Evolutionary conservation across 768 basidiomycete species (phyloP).

Genomic region (Termitomyces sp.): DNA sequence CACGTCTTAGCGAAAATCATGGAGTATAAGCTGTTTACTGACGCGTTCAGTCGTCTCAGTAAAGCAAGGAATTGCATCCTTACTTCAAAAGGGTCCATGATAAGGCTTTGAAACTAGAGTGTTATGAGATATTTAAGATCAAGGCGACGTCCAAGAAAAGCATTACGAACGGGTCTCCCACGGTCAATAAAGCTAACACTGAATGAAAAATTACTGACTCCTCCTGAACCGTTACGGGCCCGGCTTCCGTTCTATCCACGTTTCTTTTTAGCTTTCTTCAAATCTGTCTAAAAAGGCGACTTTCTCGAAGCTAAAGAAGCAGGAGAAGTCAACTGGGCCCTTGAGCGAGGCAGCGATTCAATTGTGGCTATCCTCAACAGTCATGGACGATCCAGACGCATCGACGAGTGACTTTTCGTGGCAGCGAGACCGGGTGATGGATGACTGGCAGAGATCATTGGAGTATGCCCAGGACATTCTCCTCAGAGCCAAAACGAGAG

Average conservation of each 20-base stretch:
- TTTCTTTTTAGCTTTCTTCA: slow-evolving; percentile 14
- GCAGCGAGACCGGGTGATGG: slow-evolving; percentile 48
- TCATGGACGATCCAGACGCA: slow-evolving; percentile 26
- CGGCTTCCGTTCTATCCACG: background rate
- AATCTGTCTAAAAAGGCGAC: slow-evolving; percentile 31
- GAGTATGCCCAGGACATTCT: slow-evolving; percentile 47
- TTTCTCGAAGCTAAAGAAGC: slow-evolving; percentile 46
- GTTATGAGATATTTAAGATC: no score
- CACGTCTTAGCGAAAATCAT: slow-evolving; percentile 17
- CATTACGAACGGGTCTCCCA: background rate
- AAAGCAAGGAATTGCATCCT: slow-evolving; percentile 68
- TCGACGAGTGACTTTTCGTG: slow-evolving; percentile 30
- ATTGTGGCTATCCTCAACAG: slow-evolving; percentile 57
- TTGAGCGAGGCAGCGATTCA: slow-evolving; percentile 54
- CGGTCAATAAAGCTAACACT: slow-evolving; percentile 8
- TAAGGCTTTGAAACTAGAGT: background rate
- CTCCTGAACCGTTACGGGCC: background rate
- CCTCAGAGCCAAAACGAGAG: slow-evolving; percentile 47
- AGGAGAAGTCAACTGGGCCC: slow-evolving; percentile 30
- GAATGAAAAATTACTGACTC: slow-evolving; percentile 5
- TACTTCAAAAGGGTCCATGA: slow-evolving; percentile 67
- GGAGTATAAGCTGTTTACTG: slow-evolving; percentile 19
- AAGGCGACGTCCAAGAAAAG: no score
- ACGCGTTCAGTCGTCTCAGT: slow-evolving; percentile 64
- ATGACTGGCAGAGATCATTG: slow-evolving; percentile 51